phyloP scores from a whole-genome alignment of 305 asterid genomes.

The Solanum hybrid region DNA sequence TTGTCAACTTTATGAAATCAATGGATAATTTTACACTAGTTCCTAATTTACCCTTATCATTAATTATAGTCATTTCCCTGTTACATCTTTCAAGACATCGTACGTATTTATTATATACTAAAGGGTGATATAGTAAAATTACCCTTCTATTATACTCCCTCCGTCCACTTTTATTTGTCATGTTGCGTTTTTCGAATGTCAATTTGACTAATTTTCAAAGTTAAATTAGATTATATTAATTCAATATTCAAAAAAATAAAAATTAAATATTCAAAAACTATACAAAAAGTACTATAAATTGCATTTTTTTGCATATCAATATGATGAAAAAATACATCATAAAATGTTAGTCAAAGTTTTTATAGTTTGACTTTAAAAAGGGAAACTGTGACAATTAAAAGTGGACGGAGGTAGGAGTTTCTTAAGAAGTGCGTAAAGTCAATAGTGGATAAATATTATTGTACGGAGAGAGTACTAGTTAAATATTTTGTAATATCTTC shows the following conservation, averaged over 20 bases:
- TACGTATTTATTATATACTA: no score
- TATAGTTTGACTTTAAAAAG: not conserved
- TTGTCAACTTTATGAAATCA: not conserved
- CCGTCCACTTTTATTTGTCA: not conserved
- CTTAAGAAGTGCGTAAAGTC: rapidly evolving
- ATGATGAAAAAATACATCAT: not conserved
- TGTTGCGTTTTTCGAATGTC: not conserved
- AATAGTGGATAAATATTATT: no score
- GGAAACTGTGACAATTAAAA: not conserved
- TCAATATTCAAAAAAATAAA: no score
- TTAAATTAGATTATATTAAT: not conserved
- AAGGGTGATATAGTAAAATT: not conserved
- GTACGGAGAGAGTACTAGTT: not conserved
- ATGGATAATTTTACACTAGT: no score
- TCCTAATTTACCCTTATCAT: not conserved
- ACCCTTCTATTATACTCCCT: not conserved
- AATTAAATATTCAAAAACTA: no score
- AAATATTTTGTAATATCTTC: not conserved
- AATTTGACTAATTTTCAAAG: not conserved
- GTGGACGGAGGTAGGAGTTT: not conserved
- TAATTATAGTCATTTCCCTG: not conserved
- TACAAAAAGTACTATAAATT: not conserved
- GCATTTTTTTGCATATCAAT: not conserved
- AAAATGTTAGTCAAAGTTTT: not conserved
- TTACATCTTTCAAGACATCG: not conserved